Base-by-base conservation (phyloP, 2,329 filamentous ascomycete species). In the Calonectria ilicicola region DNA sequence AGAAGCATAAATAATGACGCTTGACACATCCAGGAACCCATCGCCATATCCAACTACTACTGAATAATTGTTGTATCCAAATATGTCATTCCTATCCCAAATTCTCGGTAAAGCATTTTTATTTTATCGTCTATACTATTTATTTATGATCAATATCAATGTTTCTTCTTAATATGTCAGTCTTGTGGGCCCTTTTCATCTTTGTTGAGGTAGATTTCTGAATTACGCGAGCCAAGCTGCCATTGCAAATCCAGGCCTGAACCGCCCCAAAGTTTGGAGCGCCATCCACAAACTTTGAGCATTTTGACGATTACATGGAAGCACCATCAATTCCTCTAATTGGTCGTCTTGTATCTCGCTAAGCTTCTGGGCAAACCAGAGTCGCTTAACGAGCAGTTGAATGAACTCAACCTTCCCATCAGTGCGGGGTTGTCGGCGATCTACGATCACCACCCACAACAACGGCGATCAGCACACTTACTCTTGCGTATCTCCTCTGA, bases 381-480 rank as follows among this genome's bases (percentile, higher is more conserved):
- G 19, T 53, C 27, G 29, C 29, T 64, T 47, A 35, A n/a, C 26
- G 38, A 49, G 23, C 44, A 40, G 63, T 60, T 40, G 51, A 60
- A n/a, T 21, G 21, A 60, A 38, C 35, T 60, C 53, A 60, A 60
- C 53, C n/a, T 47, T 60, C 32, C 38, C 53, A 60, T 26, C 53
- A 60, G 32, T 60, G 53, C 53, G 53, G 53, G 53, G 53, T 60
- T 60, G 53, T 60, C 53, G 53, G 14, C 53, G 53, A 60, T 60
- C 53, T 26, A 40, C 32, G 53, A 60, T 60, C 15, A 27, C 8
- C 49, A 21, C 21, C 35, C 35, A 60, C 32, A 60, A 23, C 7
- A 60, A 60, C 53, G 53, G 53, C 23, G 53, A 60, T 60, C 53
- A 60, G 3, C 53, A 60, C 53, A 40, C 53, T 60, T 60, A 27